Evolutionary conservation across 2,329 filamentous ascomycete genomes (phyloP), one percentile per base, ranked within the genome.

Genomic region (Purpureocillium takamizusanense): DNA sequence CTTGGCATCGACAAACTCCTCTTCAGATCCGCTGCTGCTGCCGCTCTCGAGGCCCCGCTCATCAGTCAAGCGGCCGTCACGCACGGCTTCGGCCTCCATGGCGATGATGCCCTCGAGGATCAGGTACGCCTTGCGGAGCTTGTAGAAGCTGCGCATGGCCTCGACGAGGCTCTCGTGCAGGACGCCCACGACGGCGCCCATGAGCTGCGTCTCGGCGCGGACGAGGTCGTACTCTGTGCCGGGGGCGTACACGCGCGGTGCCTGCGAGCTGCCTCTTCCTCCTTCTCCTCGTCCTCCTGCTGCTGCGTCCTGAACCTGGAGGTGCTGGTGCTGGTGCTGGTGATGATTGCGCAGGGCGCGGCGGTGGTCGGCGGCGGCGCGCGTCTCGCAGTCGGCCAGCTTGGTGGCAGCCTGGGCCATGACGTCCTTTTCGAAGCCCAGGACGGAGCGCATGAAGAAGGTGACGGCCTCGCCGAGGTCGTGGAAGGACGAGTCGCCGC

Each of bases 151-250:
- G 61, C 83, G 87, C 58, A 97, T 76, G 13, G 81, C 87, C 58
- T 97, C 92, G 0, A 89, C 90, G 51, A 97, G 63, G 55, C 86
- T 95, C 65, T 97, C 92, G 48, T 94, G 94, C 50, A 97, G 66
- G 13, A 97, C 86, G 1, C 80, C 86, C 1, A 95, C 80, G 1
- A 98, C 82, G 1, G 89, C 89, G 40, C 78, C 76, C 83, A 95
- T 94, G 45, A 95, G 70, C 60, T 95, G 86, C 2, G 86, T 77
- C 64, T 95, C 81, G 4, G 88, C 86, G 42, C 87, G 77, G 43
- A 87, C 85, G 4, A 97, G 69, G 2, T 86, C 78, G 56, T 85
- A 97, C 63, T 98, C 90, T 5, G 83, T 85, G 2, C 92, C 92
- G 0, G 85, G 73, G 0, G 84, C 79, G 51, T 95, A 95, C 17